Evolutionary conservation across 306 rosid species (phyloP).

Genomic region (Vigna angularis): DNA sequence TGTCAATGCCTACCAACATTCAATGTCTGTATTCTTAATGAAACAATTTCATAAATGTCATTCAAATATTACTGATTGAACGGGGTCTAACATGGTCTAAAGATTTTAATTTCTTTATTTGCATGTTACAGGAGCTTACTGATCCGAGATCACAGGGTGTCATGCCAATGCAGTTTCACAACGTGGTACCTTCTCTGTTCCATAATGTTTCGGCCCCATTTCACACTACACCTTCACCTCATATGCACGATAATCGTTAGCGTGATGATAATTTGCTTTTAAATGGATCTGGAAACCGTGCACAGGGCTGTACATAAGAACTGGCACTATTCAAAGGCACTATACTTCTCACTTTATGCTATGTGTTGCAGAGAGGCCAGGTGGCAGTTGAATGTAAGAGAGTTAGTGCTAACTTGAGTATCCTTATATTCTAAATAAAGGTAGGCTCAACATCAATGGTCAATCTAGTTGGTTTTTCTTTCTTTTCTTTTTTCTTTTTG

Average conservation of each 20-base stretch:
- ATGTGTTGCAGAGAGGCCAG: conserved; percentile 12
- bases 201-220: conserved; percentile 52
- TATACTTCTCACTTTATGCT: conserved; percentile 3
- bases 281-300: conserved; percentile 24
- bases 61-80: conserved; percentile 18
- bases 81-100: conserved; percentile 31
- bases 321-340: conserved; percentile 21
- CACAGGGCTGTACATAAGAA: conserved; percentile 41
- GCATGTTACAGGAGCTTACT: conserved; percentile 51
- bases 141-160: conserved; percentile 50
- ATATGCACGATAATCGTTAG: conserved; percentile 60
- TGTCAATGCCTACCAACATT: neutral
- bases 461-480: neutral
- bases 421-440: neutral
- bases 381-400: conserved; percentile 4
- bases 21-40: conserved; percentile 35
- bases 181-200: conserved; percentile 55
- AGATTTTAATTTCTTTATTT: conserved; percentile 10
- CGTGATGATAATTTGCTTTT: conserved; percentile 4
- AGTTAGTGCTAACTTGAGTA: conserved; percentile 6
- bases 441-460: neutral
- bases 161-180: conserved; percentile 59
- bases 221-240: conserved; percentile 51
- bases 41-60: conserved; percentile 20
- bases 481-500: too few species aligned